Evolutionary conservation across 768 basidiomycete genomes (phyloP).

Genomic region (Leccinum variicolor): DNA sequence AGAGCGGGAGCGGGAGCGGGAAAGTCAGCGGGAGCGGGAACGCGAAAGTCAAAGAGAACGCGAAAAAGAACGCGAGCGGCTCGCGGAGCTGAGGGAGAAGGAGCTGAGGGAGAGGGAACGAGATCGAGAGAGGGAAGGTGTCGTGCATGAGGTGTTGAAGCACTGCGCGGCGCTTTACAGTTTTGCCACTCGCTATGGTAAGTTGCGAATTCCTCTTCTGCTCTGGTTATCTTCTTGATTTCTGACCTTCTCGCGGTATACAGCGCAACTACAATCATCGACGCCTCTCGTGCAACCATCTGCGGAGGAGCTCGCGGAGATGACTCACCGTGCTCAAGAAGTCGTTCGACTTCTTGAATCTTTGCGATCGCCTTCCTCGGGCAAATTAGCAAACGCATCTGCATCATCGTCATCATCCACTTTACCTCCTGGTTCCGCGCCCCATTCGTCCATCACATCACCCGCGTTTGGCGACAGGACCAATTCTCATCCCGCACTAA

Average conservation of each 20-base stretch:
- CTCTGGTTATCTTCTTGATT: background rate
- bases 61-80: constrained; percentile 22
- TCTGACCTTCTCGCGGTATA: constrained; percentile 2
- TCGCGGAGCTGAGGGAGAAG: constrained; percentile 19
- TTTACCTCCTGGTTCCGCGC: constrained; percentile 2
- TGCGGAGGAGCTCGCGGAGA: constrained; percentile 59
- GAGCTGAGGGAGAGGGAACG: constrained; percentile 25
- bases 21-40: constrained; percentile 20
- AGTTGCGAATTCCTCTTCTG: constrained; percentile 9
- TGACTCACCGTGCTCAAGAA: constrained; percentile 61
- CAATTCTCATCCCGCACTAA: constrained; percentile 31
- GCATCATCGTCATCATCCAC: constrained; percentile 12
- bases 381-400: constrained; percentile 18
- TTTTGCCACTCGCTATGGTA: constrained; percentile 71
- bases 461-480: constrained; percentile 20
- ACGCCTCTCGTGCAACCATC: constrained; percentile 50
- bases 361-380: constrained; percentile 20
- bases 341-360: constrained; percentile 67
- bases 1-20: constrained; percentile 18
- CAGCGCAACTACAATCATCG: constrained; percentile 39
- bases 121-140: constrained; percentile 17
- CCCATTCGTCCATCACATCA: constrained; percentile 19
- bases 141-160: constrained; percentile 30
- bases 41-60: constrained; percentile 21
- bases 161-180: constrained; percentile 59